Base-by-base conservation (phyloP, 257 asterid genomes). In the Catharanthus roseus region DNA sequence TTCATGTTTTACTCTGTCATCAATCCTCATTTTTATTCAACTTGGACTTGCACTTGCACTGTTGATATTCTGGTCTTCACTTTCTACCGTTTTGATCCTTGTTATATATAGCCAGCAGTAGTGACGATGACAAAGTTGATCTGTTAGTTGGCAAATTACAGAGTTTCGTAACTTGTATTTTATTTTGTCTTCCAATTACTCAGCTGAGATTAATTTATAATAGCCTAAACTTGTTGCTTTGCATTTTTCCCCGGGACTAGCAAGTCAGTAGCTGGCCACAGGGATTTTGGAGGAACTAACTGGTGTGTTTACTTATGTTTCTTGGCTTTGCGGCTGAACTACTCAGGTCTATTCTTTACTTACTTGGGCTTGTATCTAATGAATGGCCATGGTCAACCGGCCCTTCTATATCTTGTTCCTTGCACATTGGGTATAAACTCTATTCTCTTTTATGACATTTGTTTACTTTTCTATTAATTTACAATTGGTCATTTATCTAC, bases 371-470 rank as follows among this genome's bases (percentile, higher is more conserved):
- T 93, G 89, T 93, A 88, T 79, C 82, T 93, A 75, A 93, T 93
- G 98, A 57, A 87, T n/a, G 98, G 97, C 39, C 90, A 90, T 45
- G 98, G 98, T 68, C 97, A 92, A 74, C 98, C 98, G 0, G 98
- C 98, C 65, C 95, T 93, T 71, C 91, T 93, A 63, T 93, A 93
- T 82, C 91, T 93, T 65, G 98, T 93, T 70, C 98, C 98, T 1
- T 93, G 96, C 75, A 90, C 98, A 60, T 77, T 93, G 51, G 97
- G 98, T 93, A 83, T 68, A 76, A 36, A 62, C 72, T 68, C 60
- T 66, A 61, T 56, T 19, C 65, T 61, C 58, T 62, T 57, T 60
- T 12, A 66, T 36, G 8, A 13, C 45, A 50, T 8, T 26, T 39
- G 13, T 36, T 73, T 51, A 63, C 28, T 7, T 29, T 34, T 38